These are phyloP conservation scores for Naganishia randhawae DNA, from an alignment of 768 basidiomycete species.

Conservation along the genomic window DNA sequence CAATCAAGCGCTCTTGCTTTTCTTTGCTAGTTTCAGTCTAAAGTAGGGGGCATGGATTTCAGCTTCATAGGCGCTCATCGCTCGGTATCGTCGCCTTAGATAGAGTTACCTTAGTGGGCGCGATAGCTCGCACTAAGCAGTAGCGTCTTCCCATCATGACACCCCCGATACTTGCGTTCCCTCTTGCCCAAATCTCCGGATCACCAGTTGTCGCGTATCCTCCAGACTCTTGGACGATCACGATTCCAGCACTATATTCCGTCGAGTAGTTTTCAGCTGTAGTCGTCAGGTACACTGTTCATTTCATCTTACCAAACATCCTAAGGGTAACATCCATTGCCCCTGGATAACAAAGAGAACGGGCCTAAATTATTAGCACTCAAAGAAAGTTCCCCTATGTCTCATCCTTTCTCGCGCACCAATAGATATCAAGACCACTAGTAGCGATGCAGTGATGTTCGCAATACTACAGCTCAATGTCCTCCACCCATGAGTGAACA, in stretches of 20 bases:
- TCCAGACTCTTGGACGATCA: conserved; percentile 88
- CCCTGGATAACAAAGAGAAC: conserved; percentile 54
- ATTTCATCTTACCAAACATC: conserved; percentile 56
- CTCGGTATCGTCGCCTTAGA: background rate
- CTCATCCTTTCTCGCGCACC: conserved; percentile 54
- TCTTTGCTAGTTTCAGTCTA: conserved; percentile 63
- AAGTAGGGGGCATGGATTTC: background rate
- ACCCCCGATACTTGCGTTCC: conserved; percentile 51
- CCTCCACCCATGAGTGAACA: conserved; percentile 79
- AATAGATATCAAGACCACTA: conserved; percentile 81
- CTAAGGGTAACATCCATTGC: conserved; percentile 57
- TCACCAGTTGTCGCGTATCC: conserved; percentile 69
- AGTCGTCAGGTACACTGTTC: background rate
- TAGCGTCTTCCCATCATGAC: conserved; percentile 49
- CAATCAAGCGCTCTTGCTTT: conserved; percentile 73
- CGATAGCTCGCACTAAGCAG: conserved; percentile 50
- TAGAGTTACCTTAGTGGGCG: conserved; percentile 36
- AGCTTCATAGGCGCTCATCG: background rate
- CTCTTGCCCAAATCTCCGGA: conserved; percentile 32
- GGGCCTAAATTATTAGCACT: conserved; percentile 37
- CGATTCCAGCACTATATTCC: conserved; percentile 65
- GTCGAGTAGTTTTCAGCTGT: conserved; percentile 19
- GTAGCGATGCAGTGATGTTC: conserved; percentile 64
- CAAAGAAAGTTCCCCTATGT: background rate
- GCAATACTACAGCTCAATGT: conserved; percentile 64